Evolutionary conservation across 192 early-diverging fungal species (phyloP).

Genomic region (Podila verticillata): DNA sequence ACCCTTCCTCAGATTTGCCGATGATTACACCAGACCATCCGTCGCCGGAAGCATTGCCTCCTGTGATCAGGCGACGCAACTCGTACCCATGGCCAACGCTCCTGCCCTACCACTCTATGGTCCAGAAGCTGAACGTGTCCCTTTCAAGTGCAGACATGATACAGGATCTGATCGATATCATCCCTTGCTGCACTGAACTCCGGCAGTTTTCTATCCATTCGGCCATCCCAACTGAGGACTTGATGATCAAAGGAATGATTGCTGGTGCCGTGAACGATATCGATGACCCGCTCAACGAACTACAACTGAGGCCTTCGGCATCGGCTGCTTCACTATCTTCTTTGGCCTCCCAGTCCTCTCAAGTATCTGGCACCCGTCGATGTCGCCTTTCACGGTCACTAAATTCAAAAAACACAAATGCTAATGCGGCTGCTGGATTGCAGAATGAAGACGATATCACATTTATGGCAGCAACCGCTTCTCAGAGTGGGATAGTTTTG

Average conservation of each 20-base stretch:
- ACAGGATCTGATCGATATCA: constrained; percentile 32
- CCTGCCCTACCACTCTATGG: constrained; percentile 40
- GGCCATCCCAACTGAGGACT: constrained; percentile 29
- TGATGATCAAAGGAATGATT: constrained; percentile 20
- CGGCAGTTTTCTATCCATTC: constrained; percentile 30
- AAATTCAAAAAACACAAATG: constrained; percentile 12
- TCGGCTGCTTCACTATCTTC: not conserved
- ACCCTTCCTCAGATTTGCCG: not conserved
- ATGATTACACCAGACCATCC: not conserved
- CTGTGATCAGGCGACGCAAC: constrained; percentile 13
- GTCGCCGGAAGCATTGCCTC: not conserved
- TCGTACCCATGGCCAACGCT: constrained; percentile 51
- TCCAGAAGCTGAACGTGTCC: constrained; percentile 26
- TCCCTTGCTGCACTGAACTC: constrained; percentile 45
- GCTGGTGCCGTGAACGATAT: constrained; percentile 23
- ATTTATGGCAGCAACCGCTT: constrained; percentile 19
- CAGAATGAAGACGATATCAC: constrained; percentile 34
- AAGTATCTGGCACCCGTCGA: not conserved
- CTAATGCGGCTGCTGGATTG: constrained; percentile 7
- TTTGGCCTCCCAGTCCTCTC: constrained; percentile 2
- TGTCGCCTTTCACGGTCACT: constrained; percentile 9
- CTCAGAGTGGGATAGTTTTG: constrained; percentile 20
- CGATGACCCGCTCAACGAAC: constrained; percentile 9
- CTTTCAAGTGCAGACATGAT: constrained; percentile 36
- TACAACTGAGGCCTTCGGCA: not conserved